Percentiles rank a stretch among this genome's conserved stretches.
Evolutionary conservation across 306 rosid genomes (phyloP).

Genomic region (Lupinus albus): DNA sequence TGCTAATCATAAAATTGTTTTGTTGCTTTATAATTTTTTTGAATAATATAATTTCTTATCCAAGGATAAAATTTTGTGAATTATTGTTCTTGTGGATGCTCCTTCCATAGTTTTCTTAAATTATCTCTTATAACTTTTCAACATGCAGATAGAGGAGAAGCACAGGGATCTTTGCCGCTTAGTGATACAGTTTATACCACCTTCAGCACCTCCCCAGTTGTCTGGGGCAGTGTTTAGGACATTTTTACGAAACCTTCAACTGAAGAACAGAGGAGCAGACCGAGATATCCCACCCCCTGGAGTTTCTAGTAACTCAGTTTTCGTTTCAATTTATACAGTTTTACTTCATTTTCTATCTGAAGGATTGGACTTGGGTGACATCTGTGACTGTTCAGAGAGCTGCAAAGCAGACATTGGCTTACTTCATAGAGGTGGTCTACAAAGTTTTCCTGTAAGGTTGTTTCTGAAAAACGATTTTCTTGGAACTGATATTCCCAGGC

Average conservation of each 20-base stretch:
- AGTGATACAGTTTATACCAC: slow-evolving; percentile 94
- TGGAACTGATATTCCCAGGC: slow-evolving; percentile 72
- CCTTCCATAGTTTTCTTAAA: slow-evolving; percentile 23
- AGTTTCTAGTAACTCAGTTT: slow-evolving; percentile 83
- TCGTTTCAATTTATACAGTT: slow-evolving; percentile 88
- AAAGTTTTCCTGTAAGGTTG: slow-evolving; percentile 71
- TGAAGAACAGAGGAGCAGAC: slow-evolving; percentile 90
- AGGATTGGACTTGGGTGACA: slow-evolving; percentile 80
- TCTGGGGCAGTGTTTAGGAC: slow-evolving; percentile 92
- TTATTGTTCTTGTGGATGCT: slow-evolving; percentile 17
- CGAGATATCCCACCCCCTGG: slow-evolving; percentile 78
- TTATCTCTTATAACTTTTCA: slow-evolving; percentile 26
- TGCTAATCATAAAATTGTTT: slow-evolving; percentile 18
- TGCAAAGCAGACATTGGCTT: slow-evolving; percentile 76
- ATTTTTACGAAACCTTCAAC: slow-evolving; percentile 71
- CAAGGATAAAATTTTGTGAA: slow-evolving; percentile 1
- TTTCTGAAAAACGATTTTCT: slow-evolving; percentile 73
- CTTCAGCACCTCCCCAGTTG: slow-evolving; percentile 73
- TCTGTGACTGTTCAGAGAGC: slow-evolving; percentile 78
- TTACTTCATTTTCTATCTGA: slow-evolving; percentile 90
- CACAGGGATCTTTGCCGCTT: slow-evolving; percentile 90
- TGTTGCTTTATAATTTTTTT: not conserved
- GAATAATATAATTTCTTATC: slow-evolving; percentile 22
- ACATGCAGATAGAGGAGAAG: slow-evolving; percentile 88
- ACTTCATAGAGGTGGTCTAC: slow-evolving; percentile 95